phyloP scores from a whole-genome alignment of 2,329 filamentous ascomycete species.

The Macrophomina phaseolina region DNA sequence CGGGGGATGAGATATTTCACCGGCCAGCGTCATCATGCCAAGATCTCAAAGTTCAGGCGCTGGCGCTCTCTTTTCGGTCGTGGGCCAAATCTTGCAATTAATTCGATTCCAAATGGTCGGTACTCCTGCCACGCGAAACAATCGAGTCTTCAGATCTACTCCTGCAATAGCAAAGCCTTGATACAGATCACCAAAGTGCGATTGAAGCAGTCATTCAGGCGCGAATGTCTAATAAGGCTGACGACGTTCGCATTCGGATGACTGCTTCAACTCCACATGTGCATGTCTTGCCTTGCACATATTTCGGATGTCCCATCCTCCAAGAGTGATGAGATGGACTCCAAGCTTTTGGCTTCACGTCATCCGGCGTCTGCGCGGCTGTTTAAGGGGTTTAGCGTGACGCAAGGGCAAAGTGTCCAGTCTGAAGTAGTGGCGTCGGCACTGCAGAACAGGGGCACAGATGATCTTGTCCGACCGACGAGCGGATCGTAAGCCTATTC shows the following conservation, averaged over 20 bases:
- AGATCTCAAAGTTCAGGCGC: conserved; percentile 19
- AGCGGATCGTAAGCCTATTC: conserved; percentile 24
- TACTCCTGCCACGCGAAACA: not conserved
- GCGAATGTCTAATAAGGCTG: too few species aligned
- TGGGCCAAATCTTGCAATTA: conserved; percentile 15
- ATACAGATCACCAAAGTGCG: too few species aligned
- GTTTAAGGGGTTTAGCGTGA: conserved; percentile 16
- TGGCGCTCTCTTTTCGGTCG: conserved; percentile 20
- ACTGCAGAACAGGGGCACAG: conserved; percentile 11
- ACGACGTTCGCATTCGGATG: too few species aligned
- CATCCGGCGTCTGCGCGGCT: conserved; percentile 14
- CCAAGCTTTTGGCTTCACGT: conserved; percentile 24
- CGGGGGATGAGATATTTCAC: conserved; percentile 3
- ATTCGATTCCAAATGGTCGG: not conserved
- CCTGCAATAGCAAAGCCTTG: too few species aligned
- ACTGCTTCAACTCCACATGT: too few species aligned
- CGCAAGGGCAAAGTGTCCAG: conserved; percentile 10
- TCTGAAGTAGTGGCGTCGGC: conserved; percentile 24
- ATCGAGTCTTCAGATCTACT: too few species aligned
- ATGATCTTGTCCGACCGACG: conserved; percentile 21
- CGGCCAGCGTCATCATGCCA: conserved; percentile 3
- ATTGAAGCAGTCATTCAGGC: too few species aligned
- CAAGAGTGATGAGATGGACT: not conserved
- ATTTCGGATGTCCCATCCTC: too few species aligned
- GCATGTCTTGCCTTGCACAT: too few species aligned